Evolutionary conservation across 768 basidiomycete species (phyloP).

Genomic region (Podaxis carcinomalis): DNA sequence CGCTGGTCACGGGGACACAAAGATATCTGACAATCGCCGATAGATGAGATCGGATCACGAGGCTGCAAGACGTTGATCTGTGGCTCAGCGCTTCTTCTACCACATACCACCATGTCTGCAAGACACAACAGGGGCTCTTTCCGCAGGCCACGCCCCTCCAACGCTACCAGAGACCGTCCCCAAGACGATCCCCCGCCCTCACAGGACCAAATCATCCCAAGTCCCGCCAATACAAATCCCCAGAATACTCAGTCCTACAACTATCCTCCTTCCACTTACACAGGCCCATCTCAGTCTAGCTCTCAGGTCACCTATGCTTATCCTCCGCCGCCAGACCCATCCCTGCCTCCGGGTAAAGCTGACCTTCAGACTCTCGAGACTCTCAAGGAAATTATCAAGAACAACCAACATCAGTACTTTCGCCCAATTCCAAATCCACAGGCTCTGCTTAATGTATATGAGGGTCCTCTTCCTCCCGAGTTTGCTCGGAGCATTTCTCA

Average conservation of each 20-base stretch:
- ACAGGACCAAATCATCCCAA: too few species aligned
- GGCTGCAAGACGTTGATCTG: neutral
- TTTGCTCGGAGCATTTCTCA: neutral
- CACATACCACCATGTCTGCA: neutral
- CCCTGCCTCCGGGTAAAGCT: slow-evolving; percentile 49
- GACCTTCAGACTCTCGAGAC: slow-evolving; percentile 75
- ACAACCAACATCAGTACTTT: slow-evolving; percentile 69
- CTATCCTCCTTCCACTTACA: neutral
- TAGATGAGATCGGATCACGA: slow-evolving; percentile 1
- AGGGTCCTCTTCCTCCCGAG: slow-evolving; percentile 37
- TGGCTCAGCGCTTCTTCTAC: neutral
- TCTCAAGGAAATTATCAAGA: slow-evolving; percentile 69
- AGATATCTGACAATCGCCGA: neutral
- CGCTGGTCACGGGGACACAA: neutral
- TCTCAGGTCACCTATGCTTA: neutral
- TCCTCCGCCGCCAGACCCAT: neutral
- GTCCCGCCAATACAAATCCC: neutral
- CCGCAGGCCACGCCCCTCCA: neutral
- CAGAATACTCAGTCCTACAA: neutral
- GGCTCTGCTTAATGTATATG: slow-evolving; percentile 59
- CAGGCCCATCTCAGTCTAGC: neutral
- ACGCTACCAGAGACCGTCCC: neutral
- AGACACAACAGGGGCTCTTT: neutral
- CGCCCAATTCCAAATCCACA: slow-evolving; percentile 62
- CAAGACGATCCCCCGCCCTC: neutral